These are phyloP conservation scores for Cryoendolithus antarcticus DNA, from an alignment of 2,329 filamentous ascomycete species.

Conservation along the genomic window DNA sequence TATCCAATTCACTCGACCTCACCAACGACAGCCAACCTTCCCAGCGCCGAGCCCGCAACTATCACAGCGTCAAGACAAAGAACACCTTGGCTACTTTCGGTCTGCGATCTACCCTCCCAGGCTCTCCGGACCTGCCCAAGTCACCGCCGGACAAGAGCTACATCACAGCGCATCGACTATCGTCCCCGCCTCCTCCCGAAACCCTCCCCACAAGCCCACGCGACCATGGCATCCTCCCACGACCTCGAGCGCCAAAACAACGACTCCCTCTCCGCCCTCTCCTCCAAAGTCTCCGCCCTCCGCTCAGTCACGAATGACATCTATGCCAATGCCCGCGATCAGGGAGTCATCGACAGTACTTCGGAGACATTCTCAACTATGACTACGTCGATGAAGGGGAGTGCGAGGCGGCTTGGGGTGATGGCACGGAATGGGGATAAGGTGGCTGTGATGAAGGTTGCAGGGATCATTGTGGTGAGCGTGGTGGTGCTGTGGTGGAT, in stretches of 20 bases:
- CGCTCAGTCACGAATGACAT: constrained; percentile 94
- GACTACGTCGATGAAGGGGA: constrained; percentile 69
- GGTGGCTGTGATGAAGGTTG: constrained; percentile 78
- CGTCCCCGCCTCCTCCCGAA: not conserved
- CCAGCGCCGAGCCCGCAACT: no score
- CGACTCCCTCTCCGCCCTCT: constrained; percentile 80
- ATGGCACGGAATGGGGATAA: constrained; percentile 91
- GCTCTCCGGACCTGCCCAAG: no score
- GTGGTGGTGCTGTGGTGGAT: constrained; percentile 69
- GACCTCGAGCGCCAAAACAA: constrained; percentile 73
- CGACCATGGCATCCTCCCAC: constrained; percentile 43
- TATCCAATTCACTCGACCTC: no score
- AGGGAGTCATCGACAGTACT: constrained; percentile 77
- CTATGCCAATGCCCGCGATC: constrained; percentile 85
- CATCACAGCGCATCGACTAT: no score
- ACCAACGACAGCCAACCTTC: no score
- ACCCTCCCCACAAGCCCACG: not conserved
- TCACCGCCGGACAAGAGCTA: no score
- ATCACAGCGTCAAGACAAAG: no score
- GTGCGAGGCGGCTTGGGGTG: constrained; percentile 65
- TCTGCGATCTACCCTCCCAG: no score
- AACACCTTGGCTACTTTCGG: no score
- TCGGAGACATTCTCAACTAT: constrained; percentile 87
- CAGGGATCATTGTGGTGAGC: constrained; percentile 63
- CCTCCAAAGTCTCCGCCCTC: constrained; percentile 79